phyloP scores from a whole-genome alignment of 495 filamentous ascomycete genomes.

The Aspergillus incahuasiensis region DNA sequence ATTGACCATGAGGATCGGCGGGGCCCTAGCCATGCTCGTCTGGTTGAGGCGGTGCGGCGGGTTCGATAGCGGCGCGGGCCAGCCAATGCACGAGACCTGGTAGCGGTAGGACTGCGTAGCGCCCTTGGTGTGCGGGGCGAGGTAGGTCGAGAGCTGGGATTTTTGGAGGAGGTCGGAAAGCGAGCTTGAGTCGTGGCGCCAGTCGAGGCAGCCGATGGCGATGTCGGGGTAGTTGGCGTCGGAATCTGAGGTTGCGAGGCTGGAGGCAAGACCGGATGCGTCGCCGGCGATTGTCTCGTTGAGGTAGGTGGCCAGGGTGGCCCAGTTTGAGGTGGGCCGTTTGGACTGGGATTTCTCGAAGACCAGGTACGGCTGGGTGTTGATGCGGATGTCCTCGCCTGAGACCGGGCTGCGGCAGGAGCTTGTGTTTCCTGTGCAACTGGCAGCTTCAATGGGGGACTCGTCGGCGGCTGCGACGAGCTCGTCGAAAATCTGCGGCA shows the following conservation, averaged over 20 bases:
- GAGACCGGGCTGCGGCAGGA: slow-evolving; percentile 18
- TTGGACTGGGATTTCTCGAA: slow-evolving; percentile 5
- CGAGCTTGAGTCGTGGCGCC: slow-evolving; percentile 18
- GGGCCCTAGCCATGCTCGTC: not conserved
- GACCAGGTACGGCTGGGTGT: slow-evolving; percentile 1
- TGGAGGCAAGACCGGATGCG: slow-evolving; percentile 22
- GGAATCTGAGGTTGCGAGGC: slow-evolving; percentile 18
- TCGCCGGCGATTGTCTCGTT: slow-evolving; percentile 23
- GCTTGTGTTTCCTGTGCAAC: slow-evolving; percentile 19
- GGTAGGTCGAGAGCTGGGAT: slow-evolving; percentile 10
- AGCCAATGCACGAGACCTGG: slow-evolving; percentile 29
- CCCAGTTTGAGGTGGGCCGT: slow-evolving; percentile 17
- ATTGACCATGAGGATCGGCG: slow-evolving; percentile 28
- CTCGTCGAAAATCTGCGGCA: slow-evolving; percentile 22
- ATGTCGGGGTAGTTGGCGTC: slow-evolving; percentile 21
- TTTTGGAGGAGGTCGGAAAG: slow-evolving; percentile 22
- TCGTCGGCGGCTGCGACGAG: slow-evolving; percentile 21
- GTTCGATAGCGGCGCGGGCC: slow-evolving; percentile 32
- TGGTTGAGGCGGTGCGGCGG: slow-evolving; percentile 11
- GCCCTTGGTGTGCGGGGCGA: slow-evolving; percentile 25
- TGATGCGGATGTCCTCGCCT: slow-evolving; percentile 13
- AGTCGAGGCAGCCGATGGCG: slow-evolving; percentile 35
- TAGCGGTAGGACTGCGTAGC: slow-evolving; percentile 22
- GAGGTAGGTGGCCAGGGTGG: slow-evolving; percentile 17
- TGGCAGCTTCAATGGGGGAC: slow-evolving; percentile 29